Conservation (phyloP, 192 early-diverging fungal genomes). For the Ramicandelaber brevisporus region DNA sequence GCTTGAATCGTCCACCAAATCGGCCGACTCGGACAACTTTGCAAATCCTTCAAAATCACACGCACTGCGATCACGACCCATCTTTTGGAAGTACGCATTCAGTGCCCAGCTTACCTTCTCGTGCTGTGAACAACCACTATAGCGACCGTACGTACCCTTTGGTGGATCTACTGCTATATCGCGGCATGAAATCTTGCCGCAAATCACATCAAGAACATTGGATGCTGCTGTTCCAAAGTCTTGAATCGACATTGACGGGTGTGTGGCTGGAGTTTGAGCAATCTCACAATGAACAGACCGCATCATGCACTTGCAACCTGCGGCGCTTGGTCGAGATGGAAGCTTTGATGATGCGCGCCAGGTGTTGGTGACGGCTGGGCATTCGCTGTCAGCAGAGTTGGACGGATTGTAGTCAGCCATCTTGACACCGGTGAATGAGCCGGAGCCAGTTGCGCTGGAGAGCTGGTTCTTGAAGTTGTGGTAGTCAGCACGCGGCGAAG, state of each 20-base stretch:
- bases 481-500: constrained; percentile 24
- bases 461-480: constrained; percentile 27
- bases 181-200: constrained; percentile 10
- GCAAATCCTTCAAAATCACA: constrained; percentile 22
- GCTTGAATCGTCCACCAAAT: constrained; percentile 7
- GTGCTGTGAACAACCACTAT: constrained; percentile 13
- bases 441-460: constrained; percentile 17
- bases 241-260: constrained; percentile 4
- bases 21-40: constrained; percentile 4
- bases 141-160: constrained; percentile 15
- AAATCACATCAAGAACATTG: constrained; percentile 11
- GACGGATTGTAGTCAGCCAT: constrained; percentile 22
- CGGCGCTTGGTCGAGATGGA: constrained; percentile 32
- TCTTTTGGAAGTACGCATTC: constrained; percentile 15
- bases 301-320: constrained; percentile 37
- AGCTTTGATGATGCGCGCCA: constrained; percentile 28
- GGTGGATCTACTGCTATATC: constrained; percentile 8
- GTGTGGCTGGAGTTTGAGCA: constrained; percentile 6
- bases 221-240: constrained; percentile 9
- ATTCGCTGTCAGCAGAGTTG: constrained; percentile 11
- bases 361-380: constrained; percentile 13
- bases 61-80: constrained; percentile 9
- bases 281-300: constrained; percentile 20
- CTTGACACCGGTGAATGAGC: constrained; percentile 19
- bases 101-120: constrained; percentile 18